A percentile compares a stretch with the other conserved stretches of the same genome.
phyloP scores from a whole-genome alignment of 768 basidiomycete species.

The Mycena amicta region DNA sequence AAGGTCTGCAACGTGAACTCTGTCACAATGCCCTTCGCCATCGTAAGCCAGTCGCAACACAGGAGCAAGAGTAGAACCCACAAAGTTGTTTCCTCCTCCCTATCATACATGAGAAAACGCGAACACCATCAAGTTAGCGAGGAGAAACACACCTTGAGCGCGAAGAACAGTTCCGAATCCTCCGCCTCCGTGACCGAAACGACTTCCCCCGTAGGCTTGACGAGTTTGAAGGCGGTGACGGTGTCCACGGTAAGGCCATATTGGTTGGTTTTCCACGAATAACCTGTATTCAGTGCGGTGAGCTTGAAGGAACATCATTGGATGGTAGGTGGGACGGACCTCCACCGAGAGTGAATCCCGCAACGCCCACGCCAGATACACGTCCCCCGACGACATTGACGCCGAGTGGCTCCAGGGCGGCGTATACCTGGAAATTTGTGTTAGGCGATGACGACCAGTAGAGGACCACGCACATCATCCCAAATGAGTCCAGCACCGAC shows the following conservation, averaged over 20 bases:
- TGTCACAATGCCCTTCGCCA: background rate
- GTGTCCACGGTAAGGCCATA: constrained; percentile 62
- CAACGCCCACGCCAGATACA: constrained; percentile 60
- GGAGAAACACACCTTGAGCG: constrained; percentile 33
- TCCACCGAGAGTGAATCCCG: constrained; percentile 62
- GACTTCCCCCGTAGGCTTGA: constrained; percentile 54
- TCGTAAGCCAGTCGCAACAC: too few relatives aligned
- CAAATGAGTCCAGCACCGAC: constrained; percentile 56
- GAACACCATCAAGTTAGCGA: background rate
- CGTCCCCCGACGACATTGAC: constrained; percentile 64
- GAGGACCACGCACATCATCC: constrained; percentile 44
- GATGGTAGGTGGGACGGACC: too few relatives aligned
- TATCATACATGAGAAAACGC: constrained; percentile 20
- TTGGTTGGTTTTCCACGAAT: constrained; percentile 66
- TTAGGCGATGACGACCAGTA: background rate
- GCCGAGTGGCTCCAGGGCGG: constrained; percentile 47
- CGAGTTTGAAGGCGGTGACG: constrained; percentile 57
- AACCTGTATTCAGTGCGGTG: too few relatives aligned
- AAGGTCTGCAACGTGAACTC: background rate
- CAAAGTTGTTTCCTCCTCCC: constrained; percentile 69
- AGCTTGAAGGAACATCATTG: too few relatives aligned
- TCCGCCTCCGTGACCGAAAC: constrained; percentile 36
- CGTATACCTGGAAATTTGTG: constrained; percentile 38
- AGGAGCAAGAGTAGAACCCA: too few relatives aligned
- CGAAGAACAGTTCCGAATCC: constrained; percentile 44